Percentiles rank a stretch among this genome's conserved stretches.
These are phyloP conservation scores for Xylogone sp. DNA, from an alignment of 2,329 filamentous ascomycete genomes.

Conservation along the genomic window DNA sequence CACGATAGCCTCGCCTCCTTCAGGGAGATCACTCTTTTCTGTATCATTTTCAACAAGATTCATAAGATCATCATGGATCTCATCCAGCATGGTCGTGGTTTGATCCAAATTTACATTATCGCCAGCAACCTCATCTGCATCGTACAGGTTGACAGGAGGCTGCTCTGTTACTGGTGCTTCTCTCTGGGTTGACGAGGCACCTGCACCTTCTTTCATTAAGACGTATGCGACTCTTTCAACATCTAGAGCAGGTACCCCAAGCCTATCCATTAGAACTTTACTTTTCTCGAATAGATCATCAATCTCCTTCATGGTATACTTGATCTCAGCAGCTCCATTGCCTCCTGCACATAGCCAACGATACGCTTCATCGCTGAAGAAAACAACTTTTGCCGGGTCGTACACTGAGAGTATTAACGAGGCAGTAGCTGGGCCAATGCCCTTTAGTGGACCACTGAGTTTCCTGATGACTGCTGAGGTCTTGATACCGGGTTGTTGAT, in stretches of 20 bases:
- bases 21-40: no score
- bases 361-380: constrained; percentile 79
- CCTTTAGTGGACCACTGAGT: constrained; percentile 57
- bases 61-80: background rate
- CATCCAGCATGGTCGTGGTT: background rate
- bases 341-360: constrained; percentile 63
- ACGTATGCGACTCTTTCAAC: constrained; percentile 71
- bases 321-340: constrained; percentile 47
- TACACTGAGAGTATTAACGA: constrained; percentile 68
- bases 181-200: constrained; percentile 15
- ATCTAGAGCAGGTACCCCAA: constrained; percentile 55
- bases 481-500: constrained; percentile 34
- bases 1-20: background rate
- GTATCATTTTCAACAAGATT: background rate
- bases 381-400: constrained; percentile 56
- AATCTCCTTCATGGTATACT: constrained; percentile 71
- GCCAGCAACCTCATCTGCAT: constrained; percentile 17
- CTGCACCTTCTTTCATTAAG: constrained; percentile 43
- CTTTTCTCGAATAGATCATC: constrained; percentile 44
- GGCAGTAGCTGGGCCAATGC: constrained; percentile 76
- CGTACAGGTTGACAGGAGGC: constrained; percentile 16
- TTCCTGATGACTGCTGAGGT: constrained; percentile 43
- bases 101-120: background rate
- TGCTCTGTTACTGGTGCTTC: constrained; percentile 8
- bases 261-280: constrained; percentile 39